Percentiles rank a stretch among this genome's conserved stretches.
Evolutionary conservation across 2,329 filamentous ascomycete genomes (phyloP).

Genomic region (Fusarium pininemorale): DNA sequence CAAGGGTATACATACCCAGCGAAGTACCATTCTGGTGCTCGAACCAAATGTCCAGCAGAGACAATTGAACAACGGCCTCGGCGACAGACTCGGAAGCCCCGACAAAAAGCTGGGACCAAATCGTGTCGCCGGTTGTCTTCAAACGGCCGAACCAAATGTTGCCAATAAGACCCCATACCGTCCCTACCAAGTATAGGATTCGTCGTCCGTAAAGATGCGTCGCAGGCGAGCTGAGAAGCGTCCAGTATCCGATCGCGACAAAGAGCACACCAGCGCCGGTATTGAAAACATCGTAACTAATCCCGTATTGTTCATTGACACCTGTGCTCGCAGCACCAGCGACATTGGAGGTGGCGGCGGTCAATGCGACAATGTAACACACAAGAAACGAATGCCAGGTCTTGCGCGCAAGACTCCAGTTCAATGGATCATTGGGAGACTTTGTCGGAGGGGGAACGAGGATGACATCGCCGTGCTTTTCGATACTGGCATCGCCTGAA

Average conservation of each 20-base stretch:
- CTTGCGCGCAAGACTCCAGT: slow-evolving; percentile 59
- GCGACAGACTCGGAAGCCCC: slow-evolving; percentile 65
- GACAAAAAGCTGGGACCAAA: slow-evolving; percentile 66
- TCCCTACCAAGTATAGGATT: slow-evolving; percentile 63
- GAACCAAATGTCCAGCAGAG: slow-evolving; percentile 65
- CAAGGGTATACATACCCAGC: slow-evolving; percentile 63
- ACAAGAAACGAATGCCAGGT: slow-evolving; percentile 61
- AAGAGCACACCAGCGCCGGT: slow-evolving; percentile 67
- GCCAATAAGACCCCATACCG: slow-evolving; percentile 58
- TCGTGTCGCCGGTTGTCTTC: slow-evolving; percentile 54
- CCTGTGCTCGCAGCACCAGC: slow-evolving; percentile 61
- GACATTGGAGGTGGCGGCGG: slow-evolving; percentile 65
- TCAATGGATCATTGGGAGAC: slow-evolving; percentile 62
- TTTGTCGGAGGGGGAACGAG: slow-evolving; percentile 63
- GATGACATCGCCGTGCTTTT: slow-evolving; percentile 55
- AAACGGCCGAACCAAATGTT: slow-evolving; percentile 63
- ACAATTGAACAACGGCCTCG: slow-evolving; percentile 66
- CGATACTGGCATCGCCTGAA: slow-evolving; percentile 37
- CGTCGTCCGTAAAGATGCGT: slow-evolving; percentile 64
- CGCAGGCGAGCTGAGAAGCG: slow-evolving; percentile 61
- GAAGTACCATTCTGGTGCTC: slow-evolving; percentile 65
- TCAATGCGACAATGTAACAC: slow-evolving; percentile 63
- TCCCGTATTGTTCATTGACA: slow-evolving; percentile 59
- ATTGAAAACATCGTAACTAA: slow-evolving; percentile 62
- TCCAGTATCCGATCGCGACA: slow-evolving; percentile 64